Base-by-base conservation (phyloP, 1,284 basidiomycete genomes). In the Marasmius oreades region DNA sequence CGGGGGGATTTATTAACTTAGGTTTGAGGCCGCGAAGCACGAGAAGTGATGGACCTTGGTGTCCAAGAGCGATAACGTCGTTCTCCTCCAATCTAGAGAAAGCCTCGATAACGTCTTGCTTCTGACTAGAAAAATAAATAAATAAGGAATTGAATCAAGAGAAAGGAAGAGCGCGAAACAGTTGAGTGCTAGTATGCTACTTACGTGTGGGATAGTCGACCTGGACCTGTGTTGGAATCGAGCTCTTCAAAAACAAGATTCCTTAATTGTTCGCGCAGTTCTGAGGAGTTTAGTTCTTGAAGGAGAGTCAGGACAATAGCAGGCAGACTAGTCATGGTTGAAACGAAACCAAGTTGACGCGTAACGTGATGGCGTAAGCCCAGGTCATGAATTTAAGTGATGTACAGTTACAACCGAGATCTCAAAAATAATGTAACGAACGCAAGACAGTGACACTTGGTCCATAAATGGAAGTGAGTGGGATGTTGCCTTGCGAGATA, bases 31-130 rank as follows among this genome's bases (percentile, higher is more conserved):
- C 43, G 50, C 33, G 18, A 52, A 28, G 31, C n/a, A 51, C 22
- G 39, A 39, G 24, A 50, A 46, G 26, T 34, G 16, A 55, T 54
- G 23, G 61, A 70, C 76, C 75, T 66, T 68, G 60, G 45, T 73
- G 67, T 24, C 70, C 72, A 12, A 71, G 61, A 5, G 68, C 63
- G 23, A 63, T 59, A 7, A 78, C 48, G 33, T 75, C 66, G 12
- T 65, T 56, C 55, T 75, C 75, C 3, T 68, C 67, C 6, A 78
- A 62, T 48, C 66, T 67, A 1, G 73, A 74, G 3, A 78, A 67
- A 22, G 51, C 52, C 0, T 65, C 61, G n/a, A 77, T 57, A 22
- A 77, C 63, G 6, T 62, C 56, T 31, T 63, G 61, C 45, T 69
- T 69, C 56, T 74, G 69, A 34, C 73, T 77, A 66, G 58, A n/a